Conservation (phyloP, 1,284 basidiomycete genomes). For the Trichosporon ovoides region DNA sequence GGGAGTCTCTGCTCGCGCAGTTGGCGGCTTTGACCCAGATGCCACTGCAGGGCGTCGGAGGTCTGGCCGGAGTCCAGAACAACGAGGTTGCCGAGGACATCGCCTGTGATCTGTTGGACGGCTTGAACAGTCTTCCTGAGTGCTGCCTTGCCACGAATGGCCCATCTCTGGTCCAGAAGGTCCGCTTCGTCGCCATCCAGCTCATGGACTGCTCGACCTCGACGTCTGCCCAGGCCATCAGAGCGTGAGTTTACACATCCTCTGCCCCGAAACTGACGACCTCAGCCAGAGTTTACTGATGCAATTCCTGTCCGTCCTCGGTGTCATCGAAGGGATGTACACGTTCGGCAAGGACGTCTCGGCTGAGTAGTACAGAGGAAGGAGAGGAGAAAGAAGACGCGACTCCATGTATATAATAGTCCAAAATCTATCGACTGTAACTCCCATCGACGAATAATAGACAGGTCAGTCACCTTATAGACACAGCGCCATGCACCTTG, state of each 20-base stretch:
- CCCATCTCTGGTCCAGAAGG: conserved; percentile 43
- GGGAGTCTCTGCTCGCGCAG: conserved; percentile 30
- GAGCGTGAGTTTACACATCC: conserved; percentile 34
- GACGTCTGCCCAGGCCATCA: conserved; percentile 20
- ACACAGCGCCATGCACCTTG: no score
- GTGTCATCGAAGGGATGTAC: conserved; percentile 44
- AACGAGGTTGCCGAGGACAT: conserved; percentile 37
- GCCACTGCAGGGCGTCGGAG: conserved; percentile 27
- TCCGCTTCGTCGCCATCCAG: conserved; percentile 42
- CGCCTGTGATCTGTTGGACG: conserved; percentile 40
- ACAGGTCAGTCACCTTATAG: background rate
- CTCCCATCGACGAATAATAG: background rate
- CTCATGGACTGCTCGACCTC: conserved; percentile 37
- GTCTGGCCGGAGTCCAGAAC: conserved; percentile 25
- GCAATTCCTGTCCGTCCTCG: conserved; percentile 40
- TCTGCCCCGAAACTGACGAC: conserved; percentile 1
- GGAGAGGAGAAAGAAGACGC: no score
- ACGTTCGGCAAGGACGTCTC: conserved; percentile 32
- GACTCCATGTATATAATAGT: background rate
- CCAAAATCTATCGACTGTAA: background rate
- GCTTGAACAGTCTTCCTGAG: conserved; percentile 36
- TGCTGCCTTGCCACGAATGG: conserved; percentile 43
- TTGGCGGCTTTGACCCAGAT: conserved; percentile 34
- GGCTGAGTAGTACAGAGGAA: conserved; percentile 20
- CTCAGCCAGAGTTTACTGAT: conserved; percentile 37